A percentile compares a stretch with the other conserved stretches of the same genome.
Evolutionary conservation across 225 moss, liverwort and hornwort genomes (phyloP).

Genomic region (Pseudisothecium myosuroides): DNA sequence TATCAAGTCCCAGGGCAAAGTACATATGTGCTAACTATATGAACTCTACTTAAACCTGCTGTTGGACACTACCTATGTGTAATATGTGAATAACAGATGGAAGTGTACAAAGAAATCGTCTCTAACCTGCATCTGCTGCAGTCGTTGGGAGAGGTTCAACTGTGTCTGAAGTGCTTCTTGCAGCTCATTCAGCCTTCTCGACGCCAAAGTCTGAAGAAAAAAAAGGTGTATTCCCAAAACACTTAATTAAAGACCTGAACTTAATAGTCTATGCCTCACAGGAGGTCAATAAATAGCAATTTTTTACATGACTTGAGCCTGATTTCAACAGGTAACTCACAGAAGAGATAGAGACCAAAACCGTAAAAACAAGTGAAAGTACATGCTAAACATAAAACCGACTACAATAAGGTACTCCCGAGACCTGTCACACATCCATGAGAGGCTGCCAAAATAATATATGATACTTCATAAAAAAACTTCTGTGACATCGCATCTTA

Average conservation of each 20-base stretch:
- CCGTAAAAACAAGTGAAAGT: background rate
- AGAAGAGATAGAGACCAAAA: background rate
- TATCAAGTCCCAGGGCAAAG: background rate
- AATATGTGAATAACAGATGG: background rate
- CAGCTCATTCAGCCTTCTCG: conserved; percentile 72
- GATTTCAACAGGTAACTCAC: background rate
- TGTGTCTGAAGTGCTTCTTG: conserved; percentile 84
- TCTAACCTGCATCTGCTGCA: conserved; percentile 82
- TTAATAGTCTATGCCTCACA: background rate
- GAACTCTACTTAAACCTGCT: background rate
- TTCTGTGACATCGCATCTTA: background rate
- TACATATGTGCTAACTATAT: background rate
- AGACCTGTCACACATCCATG: background rate
- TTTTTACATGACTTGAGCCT: background rate
- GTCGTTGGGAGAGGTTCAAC: conserved; percentile 59
- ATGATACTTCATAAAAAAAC: background rate
- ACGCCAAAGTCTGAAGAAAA: conserved; percentile 53
- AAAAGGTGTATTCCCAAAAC: background rate
- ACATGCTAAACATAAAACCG: background rate
- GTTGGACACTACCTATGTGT: background rate
- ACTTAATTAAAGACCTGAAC: background rate
- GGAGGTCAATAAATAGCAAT: background rate
- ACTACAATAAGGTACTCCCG: background rate
- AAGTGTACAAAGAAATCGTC: background rate
- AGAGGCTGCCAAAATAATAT: background rate